Evolutionary conservation across 2,329 filamentous ascomycete species (phyloP), one percentile per base, ranked within the genome.

Genomic region (Cladosporium velox): DNA sequence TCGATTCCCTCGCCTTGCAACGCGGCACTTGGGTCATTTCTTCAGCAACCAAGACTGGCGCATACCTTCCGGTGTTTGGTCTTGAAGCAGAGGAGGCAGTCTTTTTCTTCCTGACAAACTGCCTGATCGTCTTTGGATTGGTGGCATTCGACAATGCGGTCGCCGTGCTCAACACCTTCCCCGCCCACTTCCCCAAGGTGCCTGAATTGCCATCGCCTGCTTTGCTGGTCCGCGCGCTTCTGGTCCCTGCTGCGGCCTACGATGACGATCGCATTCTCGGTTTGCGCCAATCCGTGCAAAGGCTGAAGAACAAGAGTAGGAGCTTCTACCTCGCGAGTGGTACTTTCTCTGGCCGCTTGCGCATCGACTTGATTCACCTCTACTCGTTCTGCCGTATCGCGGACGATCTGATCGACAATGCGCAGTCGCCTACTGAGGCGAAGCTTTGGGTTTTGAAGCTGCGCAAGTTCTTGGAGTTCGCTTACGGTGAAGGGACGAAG

Each of bases 351-450:
- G 89, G 89, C 1, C 84, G 87, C 28, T 79, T 92, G 8, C 84
- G 90, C 5, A 87, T 89, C 34, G 90, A 92, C 70, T 75, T 92
- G 14, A 83, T 91, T 30, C 77, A 90, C 1, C 78, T 92, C 4
- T 92, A 92, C 73, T 90, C 89, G 0, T 92, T 91, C 73, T 92
- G 90, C 71, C 84, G 90, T 12, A 85, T 91, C 11, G 89, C 89
- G 1, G 90, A 92, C 73, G 90, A 92, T 71, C 80, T 92, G 4
- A 85, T 92, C 10, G 90, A 92, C 70, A 85, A 91, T 67, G 85
- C 90, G 0, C 71, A 78, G 1, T 82, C 81, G 1, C 74, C 79
- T 0, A 72, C 79, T 0, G 85, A 88, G 70, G 87, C 88, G 6
- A 77, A 78, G 30, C 71, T 77, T 10, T 90, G 88, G 84, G 85